phyloP scores from a whole-genome alignment of 192 early-diverging fungal species.

The Backusella parvicylindrica region DNA sequence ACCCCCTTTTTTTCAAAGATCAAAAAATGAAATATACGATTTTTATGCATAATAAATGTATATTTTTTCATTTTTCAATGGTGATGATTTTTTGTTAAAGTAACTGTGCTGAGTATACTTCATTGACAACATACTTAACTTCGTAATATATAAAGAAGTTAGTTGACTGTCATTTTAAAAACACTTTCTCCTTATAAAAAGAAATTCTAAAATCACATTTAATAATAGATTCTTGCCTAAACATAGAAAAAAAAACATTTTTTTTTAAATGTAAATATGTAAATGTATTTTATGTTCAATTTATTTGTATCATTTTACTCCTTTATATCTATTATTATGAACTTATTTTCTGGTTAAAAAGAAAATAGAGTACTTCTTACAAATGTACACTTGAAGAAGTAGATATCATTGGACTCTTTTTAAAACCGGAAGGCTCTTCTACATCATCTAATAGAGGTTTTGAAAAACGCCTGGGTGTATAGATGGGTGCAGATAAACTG shows the following conservation, averaged over 20 bases:
- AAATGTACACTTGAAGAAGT: slow-evolving; percentile 11
- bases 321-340: background rate
- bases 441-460: slow-evolving; percentile 8
- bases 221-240: background rate
- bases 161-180: background rate
- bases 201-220: background rate
- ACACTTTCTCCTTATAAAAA: background rate
- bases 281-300: background rate
- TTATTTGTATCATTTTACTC: slow-evolving; percentile 1
- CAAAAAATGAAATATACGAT: background rate
- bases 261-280: background rate
- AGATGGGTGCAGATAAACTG: slow-evolving; percentile 5
- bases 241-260: background rate
- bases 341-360: background rate
- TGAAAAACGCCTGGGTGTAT: background rate
- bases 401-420: slow-evolving; percentile 8
- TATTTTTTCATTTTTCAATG: background rate
- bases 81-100: background rate
- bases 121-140: too few species aligned
- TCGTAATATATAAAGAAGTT: too few species aligned
- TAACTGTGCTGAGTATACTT: too few species aligned
- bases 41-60: background rate
- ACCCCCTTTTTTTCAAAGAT: too few species aligned
- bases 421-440: slow-evolving; percentile 1
- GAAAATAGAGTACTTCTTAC: background rate